A percentile compares a stretch with the other conserved stretches of the same genome.
Evolutionary conservation across 208 protist genomes (phyloP).

Genomic region (Lotmaria passim): DNA sequence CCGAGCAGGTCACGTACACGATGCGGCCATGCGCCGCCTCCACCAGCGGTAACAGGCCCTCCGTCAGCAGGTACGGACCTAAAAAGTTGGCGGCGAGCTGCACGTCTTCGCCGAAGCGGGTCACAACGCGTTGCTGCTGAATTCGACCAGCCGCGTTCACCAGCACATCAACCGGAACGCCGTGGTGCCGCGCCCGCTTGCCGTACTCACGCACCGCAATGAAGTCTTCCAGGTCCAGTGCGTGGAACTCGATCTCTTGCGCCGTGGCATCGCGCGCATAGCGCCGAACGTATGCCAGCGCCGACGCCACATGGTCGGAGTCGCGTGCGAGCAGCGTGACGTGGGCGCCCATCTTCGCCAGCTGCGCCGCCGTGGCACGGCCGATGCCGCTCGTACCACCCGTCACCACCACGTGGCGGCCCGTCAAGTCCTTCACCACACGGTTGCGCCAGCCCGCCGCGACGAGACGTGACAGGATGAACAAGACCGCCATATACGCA

Average conservation of each 20-base stretch:
- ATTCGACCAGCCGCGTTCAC: constrained; percentile 81
- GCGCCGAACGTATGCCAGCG: constrained; percentile 29
- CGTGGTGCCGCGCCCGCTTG: constrained; percentile 49
- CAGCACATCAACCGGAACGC: constrained; percentile 59
- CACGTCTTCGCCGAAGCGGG: constrained; percentile 77
- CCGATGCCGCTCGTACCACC: constrained; percentile 83
- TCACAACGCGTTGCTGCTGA: constrained; percentile 53
- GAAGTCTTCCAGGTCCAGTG: constrained; percentile 76
- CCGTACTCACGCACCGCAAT: constrained; percentile 78
- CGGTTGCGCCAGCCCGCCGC: constrained; percentile 54
- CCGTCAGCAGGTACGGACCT: constrained; percentile 76
- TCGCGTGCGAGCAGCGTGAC: constrained; percentile 58
- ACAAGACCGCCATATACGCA: constrained; percentile 45
- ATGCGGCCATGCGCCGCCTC: constrained; percentile 61
- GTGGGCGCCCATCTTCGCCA: constrained; percentile 71
- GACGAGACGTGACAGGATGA: constrained; percentile 41
- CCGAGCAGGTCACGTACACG: constrained; percentile 78
- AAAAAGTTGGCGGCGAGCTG: constrained; percentile 83
- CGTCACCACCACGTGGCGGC: constrained; percentile 68
- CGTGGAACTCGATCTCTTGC: constrained; percentile 51
- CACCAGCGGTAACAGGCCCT: constrained; percentile 80
- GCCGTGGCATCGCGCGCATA: constrained; percentile 7
- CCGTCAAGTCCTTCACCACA: constrained; percentile 47
- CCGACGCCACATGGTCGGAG: constrained; percentile 45
- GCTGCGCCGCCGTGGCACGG: constrained; percentile 62